Evolutionary conservation across 139 green algal species (phyloP), one percentile per base, ranked within the genome.

Genomic region (Asterochloris sp.): DNA sequence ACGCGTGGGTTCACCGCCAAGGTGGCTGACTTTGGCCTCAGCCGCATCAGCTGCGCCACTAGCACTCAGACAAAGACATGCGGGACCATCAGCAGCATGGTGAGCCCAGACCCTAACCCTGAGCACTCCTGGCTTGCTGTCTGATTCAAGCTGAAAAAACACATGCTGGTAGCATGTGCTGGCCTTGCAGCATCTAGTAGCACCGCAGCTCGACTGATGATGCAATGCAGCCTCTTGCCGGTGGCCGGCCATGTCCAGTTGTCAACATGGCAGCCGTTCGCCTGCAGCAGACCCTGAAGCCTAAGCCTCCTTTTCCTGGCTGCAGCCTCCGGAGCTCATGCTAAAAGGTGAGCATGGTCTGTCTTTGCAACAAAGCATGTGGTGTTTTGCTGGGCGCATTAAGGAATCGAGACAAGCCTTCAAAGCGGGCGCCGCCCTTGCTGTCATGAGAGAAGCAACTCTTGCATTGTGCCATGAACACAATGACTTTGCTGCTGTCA

Each of bases 1-100:
- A 54, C 67, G 76, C 76, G 76, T 0, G 76, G 76, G 24, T 80
- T 80, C 60, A 80, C 76, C 13, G 76, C 76, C 76, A 80, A 81
- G 77, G 77, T 81, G 62, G 87, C 88, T 26, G 93, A 95, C 84
- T 95, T 95, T 88, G 93, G 91, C 0, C 66, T 95, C 29, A 85
- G 76, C 16, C 84, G 92, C 17, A 86, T 94, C 64, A 89, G 83
- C 78, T 82, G 26, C 61, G 76, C 24, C 63, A 76, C 62, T 38
- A 76, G n/a, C 62, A 83, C 83, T 62, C 64, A 67, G 54, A 86
- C 82, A 11, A 38, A 67, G 38, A 82, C 80, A 24, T 83, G 83
- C 75, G 87, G 87, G 29, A 86, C 82, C 38, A 83, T 92, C 68
- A 92, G 87, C 0, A 89, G 94, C 85, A 94, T 92, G 88, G 38